phyloP scores from a whole-genome alignment of 2,329 filamentous ascomycete species.

The Pseudogymnoascus sp. region DNA sequence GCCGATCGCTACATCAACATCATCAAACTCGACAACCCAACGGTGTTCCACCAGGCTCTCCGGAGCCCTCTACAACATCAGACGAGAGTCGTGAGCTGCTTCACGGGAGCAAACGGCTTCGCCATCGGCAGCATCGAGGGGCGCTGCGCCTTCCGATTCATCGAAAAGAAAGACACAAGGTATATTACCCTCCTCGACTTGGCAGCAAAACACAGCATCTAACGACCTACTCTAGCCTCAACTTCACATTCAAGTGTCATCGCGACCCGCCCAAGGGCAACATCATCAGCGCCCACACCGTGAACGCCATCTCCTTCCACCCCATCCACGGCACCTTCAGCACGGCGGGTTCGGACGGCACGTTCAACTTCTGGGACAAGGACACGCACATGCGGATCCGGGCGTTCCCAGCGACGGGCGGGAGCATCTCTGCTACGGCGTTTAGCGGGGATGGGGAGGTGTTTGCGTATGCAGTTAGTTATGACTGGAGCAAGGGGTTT shows the following conservation, averaged over 20 bases:
- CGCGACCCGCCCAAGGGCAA: conserved; percentile 71
- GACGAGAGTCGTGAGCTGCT: conserved; percentile 90
- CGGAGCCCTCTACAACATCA: conserved; percentile 98
- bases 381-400: conserved; percentile 82
- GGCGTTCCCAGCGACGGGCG: conserved; percentile 77
- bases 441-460: conserved; percentile 82
- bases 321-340: conserved; percentile 96
- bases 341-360: conserved; percentile 89
- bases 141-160: conserved; percentile 94
- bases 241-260: conserved; percentile 99
- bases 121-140: conserved; percentile 96
- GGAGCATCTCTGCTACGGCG: conserved; percentile 79
- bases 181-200: conserved; percentile 31
- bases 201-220: not conserved
- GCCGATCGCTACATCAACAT: conserved; percentile 96
- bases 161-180: conserved; percentile 86
- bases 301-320: conserved; percentile 98
- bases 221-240: conserved; percentile 47
- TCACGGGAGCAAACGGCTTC: conserved; percentile 83
- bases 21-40: conserved; percentile 79
- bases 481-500: conserved; percentile 99
- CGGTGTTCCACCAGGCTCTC: conserved; percentile 89
- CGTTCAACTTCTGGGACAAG: conserved; percentile 96
- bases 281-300: conserved; percentile 80
- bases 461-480: conserved; percentile 87